A percentile compares a stretch with the other conserved stretches of the same genome.
Conservation (phyloP, 768 basidiomycete species). For the Cubamyces sp. region DNA sequence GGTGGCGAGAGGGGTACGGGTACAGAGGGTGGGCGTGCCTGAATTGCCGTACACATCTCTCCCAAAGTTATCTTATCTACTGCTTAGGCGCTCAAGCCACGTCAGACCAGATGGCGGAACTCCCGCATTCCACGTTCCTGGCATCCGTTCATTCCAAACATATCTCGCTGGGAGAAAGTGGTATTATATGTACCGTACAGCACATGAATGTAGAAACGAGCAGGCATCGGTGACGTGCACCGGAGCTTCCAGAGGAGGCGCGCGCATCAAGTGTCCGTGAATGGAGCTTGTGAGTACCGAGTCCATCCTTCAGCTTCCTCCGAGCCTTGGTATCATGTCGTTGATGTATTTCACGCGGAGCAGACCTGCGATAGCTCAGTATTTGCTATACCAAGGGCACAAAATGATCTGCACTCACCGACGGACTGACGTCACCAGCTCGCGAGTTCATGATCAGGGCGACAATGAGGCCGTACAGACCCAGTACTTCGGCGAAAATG, state of each 20-base stretch:
- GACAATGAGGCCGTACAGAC: conserved; percentile 92
- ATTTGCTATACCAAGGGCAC: background rate
- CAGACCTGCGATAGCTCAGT: conserved; percentile 18
- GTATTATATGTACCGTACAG: conserved; percentile 32
- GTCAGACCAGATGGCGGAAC: conserved; percentile 1
- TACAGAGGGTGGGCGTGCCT: background rate
- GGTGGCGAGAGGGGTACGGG: background rate
- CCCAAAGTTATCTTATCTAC: conserved; percentile 9
- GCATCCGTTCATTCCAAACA: conserved; percentile 7
- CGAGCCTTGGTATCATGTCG: background rate
- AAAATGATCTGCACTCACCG: conserved; percentile 24
- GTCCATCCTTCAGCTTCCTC: conserved; percentile 10
- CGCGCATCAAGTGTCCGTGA: conserved; percentile 14
- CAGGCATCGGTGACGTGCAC: conserved; percentile 12
- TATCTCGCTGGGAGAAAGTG: conserved; percentile 24
- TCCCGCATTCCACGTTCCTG: conserved; percentile 9
- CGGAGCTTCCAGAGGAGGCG: conserved; percentile 10
- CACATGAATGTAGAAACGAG: conserved; percentile 28
- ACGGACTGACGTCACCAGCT: conserved; percentile 20
- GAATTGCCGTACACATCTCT: background rate
- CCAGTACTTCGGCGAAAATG: conserved; percentile 95
- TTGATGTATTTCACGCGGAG: conserved; percentile 13
- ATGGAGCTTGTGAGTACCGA: background rate
- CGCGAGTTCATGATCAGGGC: conserved; percentile 82
- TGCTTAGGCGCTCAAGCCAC: conserved; percentile 4